A percentile compares a stretch with the other conserved stretches of the same genome.
These are phyloP conservation scores for Pisolithus marmoratus DNA, from an alignment of 768 basidiomycete genomes.

Conservation along the genomic window DNA sequence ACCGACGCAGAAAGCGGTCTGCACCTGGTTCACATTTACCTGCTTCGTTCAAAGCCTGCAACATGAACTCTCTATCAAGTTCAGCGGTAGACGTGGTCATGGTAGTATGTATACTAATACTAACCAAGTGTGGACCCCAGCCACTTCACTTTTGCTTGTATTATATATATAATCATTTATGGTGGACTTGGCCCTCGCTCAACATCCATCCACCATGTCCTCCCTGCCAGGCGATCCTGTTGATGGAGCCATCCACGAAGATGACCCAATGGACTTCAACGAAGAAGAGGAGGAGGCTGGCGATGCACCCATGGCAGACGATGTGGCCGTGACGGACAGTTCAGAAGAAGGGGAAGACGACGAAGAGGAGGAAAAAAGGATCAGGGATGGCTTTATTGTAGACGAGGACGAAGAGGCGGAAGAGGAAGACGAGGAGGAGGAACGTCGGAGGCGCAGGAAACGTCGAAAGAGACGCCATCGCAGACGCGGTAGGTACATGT, in stretches of 20 bases:
- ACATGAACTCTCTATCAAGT: conserved; percentile 42
- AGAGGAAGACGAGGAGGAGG: conserved; percentile 53
- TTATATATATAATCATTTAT: background rate
- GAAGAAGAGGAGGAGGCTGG: conserved; percentile 52
- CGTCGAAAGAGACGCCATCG: conserved; percentile 62
- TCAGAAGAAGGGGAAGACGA: conserved; percentile 90
- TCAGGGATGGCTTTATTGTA: conserved; percentile 89
- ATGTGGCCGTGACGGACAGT: conserved; percentile 54
- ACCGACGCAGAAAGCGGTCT: conserved; percentile 89
- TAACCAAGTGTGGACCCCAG: background rate
- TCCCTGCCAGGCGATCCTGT: conserved; percentile 41
- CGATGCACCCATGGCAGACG: conserved; percentile 47
- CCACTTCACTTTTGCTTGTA: background rate
- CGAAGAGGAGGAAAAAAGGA: conserved; percentile 74
- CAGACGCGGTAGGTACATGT: conserved; percentile 38
- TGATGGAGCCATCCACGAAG: conserved; percentile 33
- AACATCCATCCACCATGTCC: conserved; percentile 42
- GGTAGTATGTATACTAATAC: too few species aligned
- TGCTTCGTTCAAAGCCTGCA: conserved; percentile 66
- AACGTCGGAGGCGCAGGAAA: conserved; percentile 53
- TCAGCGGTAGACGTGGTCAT: conserved; percentile 9
- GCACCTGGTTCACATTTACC: conserved; percentile 57
- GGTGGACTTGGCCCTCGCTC: conserved; percentile 9
- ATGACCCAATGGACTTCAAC: conserved; percentile 58
- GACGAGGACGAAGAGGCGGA: conserved; percentile 85